These are phyloP conservation scores for Macrolepiota albuminosa DNA, from an alignment of 768 basidiomycete species.

Conservation along the genomic window DNA sequence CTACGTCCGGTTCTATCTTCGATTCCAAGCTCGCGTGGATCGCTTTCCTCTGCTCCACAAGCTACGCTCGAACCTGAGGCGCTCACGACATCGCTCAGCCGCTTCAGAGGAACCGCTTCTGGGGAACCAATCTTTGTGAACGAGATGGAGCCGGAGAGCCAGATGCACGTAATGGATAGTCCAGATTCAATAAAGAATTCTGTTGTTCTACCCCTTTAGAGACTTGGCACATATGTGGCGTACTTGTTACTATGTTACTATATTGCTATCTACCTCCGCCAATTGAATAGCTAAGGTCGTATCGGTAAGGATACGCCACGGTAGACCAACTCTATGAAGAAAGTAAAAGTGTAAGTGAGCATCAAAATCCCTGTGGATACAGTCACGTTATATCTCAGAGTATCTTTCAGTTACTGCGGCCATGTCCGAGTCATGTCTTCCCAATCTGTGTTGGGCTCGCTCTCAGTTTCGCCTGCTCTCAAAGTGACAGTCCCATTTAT, in stretches of 20 bases:
- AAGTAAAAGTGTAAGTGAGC: too few species aligned
- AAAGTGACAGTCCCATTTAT: conserved; percentile 74
- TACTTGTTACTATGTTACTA: neutral
- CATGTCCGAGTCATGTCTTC: conserved; percentile 24
- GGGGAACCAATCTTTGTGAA: conserved; percentile 19
- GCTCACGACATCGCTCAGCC: conserved; percentile 15
- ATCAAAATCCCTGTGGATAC: neutral
- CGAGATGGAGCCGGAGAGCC: conserved; percentile 11
- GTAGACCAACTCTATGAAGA: too few species aligned
- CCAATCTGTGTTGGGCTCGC: conserved; percentile 43
- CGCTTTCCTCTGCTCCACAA: conserved; percentile 2
- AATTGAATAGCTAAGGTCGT: too few species aligned
- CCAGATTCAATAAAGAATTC: conserved; percentile 27
- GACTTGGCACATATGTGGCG: conserved; percentile 14
- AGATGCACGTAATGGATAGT: conserved; percentile 31
- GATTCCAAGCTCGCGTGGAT: conserved; percentile 3
- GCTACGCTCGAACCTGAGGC: neutral
- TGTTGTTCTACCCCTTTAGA: conserved; percentile 16
- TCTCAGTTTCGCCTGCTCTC: conserved; percentile 55
- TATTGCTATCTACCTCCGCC: too few species aligned
- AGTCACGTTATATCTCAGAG: neutral
- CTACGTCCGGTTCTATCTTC: conserved; percentile 1
- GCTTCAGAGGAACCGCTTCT: conserved; percentile 1
- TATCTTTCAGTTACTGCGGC: neutral
- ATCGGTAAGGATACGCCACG: too few species aligned